These are phyloP conservation scores for Plectranthus barbatus DNA, from an alignment of 257 asterid species.

Conservation along the genomic window DNA sequence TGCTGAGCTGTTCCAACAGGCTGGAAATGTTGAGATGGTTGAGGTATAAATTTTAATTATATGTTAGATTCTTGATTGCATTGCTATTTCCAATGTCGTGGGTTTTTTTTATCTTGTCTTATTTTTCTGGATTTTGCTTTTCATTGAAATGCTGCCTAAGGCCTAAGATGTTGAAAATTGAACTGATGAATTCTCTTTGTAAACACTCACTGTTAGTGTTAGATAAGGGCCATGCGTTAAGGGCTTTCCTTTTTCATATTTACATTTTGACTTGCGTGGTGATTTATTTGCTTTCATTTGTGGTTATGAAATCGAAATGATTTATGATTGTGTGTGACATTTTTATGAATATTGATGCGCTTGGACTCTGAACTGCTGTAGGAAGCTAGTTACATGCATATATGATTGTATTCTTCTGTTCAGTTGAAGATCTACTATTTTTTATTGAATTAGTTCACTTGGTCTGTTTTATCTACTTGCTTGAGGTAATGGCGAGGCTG, in stretches of 20 bases:
- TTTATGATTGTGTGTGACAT: background rate
- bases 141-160: background rate
- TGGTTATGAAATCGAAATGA: background rate
- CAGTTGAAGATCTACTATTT: background rate
- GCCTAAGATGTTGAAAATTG: no score
- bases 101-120: background rate
- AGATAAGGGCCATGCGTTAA: no score
- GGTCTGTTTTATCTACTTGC: background rate
- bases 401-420: background rate
- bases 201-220: background rate
- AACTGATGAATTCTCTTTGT: background rate
- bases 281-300: background rate
- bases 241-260: background rate
- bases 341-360: background rate
- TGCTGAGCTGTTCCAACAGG: constrained; percentile 70
- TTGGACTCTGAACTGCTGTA: no score
- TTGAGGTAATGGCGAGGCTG: background rate
- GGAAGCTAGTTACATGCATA: background rate
- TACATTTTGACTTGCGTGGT: background rate
- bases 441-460: background rate
- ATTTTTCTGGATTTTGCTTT: no score
- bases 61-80: background rate
- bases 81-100: background rate
- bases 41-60: constrained; percentile 43
- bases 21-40: constrained; percentile 85